Base-by-base conservation (phyloP, 306 rosid species). In the Inga leiocalycina region DNA sequence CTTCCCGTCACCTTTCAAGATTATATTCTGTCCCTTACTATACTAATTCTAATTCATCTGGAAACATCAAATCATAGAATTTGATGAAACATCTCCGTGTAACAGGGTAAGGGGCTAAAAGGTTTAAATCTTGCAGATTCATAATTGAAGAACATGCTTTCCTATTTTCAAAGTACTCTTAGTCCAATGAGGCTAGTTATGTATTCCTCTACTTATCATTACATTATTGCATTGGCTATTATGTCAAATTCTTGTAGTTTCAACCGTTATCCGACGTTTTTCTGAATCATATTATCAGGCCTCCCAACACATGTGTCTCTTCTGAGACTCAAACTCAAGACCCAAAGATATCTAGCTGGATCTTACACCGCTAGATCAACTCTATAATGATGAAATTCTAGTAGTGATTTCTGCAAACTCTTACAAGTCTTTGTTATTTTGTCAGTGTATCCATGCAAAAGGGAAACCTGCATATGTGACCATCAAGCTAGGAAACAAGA, bases 401-500 rank as follows among this genome's bases (percentile, higher is more conserved):
- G 59, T 61, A 17, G 3, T 77, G 32, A 24, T 71, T 59, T 35
- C 24, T 76, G 35, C 59, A 44, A 71, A 76, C 59, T 88, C 11
- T 32, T 30, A 34, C 44, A 22, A 49, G 41, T 30, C 45, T 76
- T 45, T 69, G 37, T 15, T 54, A 13, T 45, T 86, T 80, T 24
- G 83, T 56, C 88, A 94, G 98, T 96, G 99, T 79, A 16, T 96
- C 35, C 76, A 68, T 37, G n/a, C 83, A 76, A 81, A 79, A 74
- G 94, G 98, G 64, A 94, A 86, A 87, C 88, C 93, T 57, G 88
- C 95, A 59, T 88, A 88, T 84, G 97, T 96, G 86, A 89, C 91
- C 27, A 88, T 96, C 77, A 86, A 85, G 83, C 87, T 96, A 78
- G 90, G 87, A 75, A 76, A 86, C 86, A 91, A 73, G 74, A 87